phyloP scores from a whole-genome alignment of 2,329 filamentous ascomycete genomes.

The Curvularia lunata region DNA sequence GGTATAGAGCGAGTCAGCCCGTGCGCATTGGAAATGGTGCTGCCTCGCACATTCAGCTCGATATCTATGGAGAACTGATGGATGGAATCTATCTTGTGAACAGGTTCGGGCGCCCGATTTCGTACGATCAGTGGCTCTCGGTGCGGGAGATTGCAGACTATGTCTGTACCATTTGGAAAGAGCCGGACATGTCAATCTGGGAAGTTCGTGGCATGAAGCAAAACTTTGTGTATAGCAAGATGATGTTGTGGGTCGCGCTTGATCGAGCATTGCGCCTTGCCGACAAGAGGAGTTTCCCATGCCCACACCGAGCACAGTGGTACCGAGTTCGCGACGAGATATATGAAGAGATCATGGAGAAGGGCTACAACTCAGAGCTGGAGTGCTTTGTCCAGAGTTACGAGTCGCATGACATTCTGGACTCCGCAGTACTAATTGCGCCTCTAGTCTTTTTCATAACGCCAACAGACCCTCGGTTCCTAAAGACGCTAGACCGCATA shows the following conservation, averaged over 20 bases:
- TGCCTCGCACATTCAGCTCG: slow-evolving; percentile 76
- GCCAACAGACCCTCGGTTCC: slow-evolving; percentile 77
- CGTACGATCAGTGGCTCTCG: slow-evolving; percentile 77
- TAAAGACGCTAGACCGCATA: slow-evolving; percentile 74
- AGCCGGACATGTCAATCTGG: slow-evolving; percentile 82
- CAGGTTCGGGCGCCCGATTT: slow-evolving; percentile 75
- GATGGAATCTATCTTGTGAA: slow-evolving; percentile 80
- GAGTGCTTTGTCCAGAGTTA: slow-evolving; percentile 78
- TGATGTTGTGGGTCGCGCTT: slow-evolving; percentile 83
- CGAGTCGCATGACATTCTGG: slow-evolving; percentile 71
- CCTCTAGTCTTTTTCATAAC: slow-evolving; percentile 81
- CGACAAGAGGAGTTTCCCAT: slow-evolving; percentile 77
- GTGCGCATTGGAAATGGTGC: slow-evolving; percentile 80
- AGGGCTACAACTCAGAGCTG: slow-evolving; percentile 74
- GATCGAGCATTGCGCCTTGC: slow-evolving; percentile 75
- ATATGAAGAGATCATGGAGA: slow-evolving; percentile 80
- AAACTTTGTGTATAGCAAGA: slow-evolving; percentile 80
- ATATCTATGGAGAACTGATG: slow-evolving; percentile 81
- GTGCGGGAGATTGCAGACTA: slow-evolving; percentile 74
- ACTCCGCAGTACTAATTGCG: slow-evolving; percentile 77
- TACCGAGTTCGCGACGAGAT: slow-evolving; percentile 69
- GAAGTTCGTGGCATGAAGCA: slow-evolving; percentile 78
- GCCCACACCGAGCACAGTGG: slow-evolving; percentile 72
- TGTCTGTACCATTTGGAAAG: slow-evolving; percentile 69
- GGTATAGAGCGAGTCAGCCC: slow-evolving; percentile 72